phyloP scores from a whole-genome alignment of 1,284 basidiomycete species.

The Puccinia sorghi region DNA sequence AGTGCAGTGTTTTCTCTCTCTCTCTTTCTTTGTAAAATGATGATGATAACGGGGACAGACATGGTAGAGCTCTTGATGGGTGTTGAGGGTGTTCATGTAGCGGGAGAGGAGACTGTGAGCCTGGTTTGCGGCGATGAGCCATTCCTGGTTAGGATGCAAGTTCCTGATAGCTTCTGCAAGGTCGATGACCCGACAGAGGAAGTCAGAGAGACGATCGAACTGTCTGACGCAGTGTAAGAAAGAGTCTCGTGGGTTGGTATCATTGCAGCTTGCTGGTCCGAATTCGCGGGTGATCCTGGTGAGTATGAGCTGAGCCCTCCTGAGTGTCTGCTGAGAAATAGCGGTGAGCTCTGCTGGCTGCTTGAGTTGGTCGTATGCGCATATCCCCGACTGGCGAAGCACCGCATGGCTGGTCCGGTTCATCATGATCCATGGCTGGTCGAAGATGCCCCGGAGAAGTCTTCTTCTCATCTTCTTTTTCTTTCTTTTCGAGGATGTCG shows the following conservation, averaged over 20 bases:
- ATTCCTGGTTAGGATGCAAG: conserved; percentile 14
- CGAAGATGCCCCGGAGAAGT: background rate
- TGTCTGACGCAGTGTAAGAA: background rate
- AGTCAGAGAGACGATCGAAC: conserved; percentile 39
- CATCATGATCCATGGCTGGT: background rate
- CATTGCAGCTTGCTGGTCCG: background rate
- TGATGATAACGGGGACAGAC: background rate
- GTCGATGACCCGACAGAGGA: conserved; percentile 41
- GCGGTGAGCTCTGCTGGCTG: background rate
- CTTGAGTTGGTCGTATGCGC: background rate
- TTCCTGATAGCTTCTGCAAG: conserved; percentile 25
- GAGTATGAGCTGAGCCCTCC: background rate
- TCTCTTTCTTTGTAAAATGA: too few species aligned
- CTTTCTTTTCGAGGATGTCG: background rate
- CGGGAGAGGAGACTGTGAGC: conserved; percentile 27
- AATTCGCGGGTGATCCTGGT: conserved; percentile 9
- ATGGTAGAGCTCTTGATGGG: conserved; percentile 17
- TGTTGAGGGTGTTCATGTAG: conserved; percentile 47
- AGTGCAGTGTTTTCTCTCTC: too few species aligned
- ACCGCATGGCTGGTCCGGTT: too few species aligned
- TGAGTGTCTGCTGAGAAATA: background rate
- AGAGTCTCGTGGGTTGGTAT: background rate
- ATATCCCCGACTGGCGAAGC: too few species aligned
- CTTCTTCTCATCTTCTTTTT: too few species aligned
- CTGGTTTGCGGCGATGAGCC: conserved; percentile 18